Evolutionary conservation across 805 yeast genomes (phyloP).

Genomic region (Saccharomyces mikatae): DNA sequence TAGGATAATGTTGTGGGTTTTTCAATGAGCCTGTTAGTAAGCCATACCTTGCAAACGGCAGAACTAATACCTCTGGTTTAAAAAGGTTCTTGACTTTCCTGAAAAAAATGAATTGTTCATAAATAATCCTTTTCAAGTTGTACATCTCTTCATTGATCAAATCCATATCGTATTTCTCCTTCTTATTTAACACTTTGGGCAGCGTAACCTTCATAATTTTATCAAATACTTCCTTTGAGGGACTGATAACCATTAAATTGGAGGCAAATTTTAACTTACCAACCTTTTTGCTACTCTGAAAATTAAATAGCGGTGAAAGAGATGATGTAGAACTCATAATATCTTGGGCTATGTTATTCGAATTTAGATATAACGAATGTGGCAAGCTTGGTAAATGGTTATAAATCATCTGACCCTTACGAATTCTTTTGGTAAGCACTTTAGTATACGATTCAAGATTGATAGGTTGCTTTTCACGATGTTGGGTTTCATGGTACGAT

Average conservation of each 20-base stretch:
- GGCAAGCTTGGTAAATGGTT: conserved; percentile 34
- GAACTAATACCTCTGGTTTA: conserved; percentile 22
- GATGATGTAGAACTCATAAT: conserved; percentile 22
- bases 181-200: conserved; percentile 13
- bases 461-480: conserved; percentile 13
- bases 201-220: conserved; percentile 15
- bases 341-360: conserved; percentile 25
- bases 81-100: conserved; percentile 18
- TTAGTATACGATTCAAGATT: conserved; percentile 21
- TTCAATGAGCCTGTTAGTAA: conserved; percentile 24
- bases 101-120: conserved; percentile 24
- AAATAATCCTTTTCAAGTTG: conserved; percentile 20
- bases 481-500: conserved; percentile 13
- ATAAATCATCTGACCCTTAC: conserved; percentile 27
- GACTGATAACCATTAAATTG: conserved; percentile 55
- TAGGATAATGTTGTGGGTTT: conserved; percentile 15
- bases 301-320: conserved; percentile 18
- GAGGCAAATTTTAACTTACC: conserved; percentile 31
- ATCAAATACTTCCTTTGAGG: conserved; percentile 30
- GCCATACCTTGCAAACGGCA: conserved; percentile 29
- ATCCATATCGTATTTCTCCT: conserved; percentile 26
- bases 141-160: conserved; percentile 24
- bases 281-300: conserved; percentile 11
- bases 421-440: conserved; percentile 15
- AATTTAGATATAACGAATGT: conserved; percentile 16